Percentiles rank a stretch among this genome's conserved stretches.
Evolutionary conservation across 1,284 basidiomycete genomes (phyloP).

Genomic region (Trametes pubescens): DNA sequence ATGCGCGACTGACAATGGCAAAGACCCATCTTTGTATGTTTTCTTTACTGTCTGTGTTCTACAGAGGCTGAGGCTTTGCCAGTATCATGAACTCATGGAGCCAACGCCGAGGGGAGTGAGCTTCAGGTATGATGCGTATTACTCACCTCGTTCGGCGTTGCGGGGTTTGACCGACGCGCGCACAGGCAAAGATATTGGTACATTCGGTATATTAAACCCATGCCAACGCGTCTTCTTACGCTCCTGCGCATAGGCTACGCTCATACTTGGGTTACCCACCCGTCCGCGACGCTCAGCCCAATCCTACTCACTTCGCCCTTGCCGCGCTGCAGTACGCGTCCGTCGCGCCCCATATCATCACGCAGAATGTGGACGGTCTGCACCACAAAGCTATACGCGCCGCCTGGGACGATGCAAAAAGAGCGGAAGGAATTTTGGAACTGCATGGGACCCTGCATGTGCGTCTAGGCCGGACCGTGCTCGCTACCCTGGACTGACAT

Average conservation of each 20-base stretch:
- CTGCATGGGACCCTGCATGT: conserved; percentile 91
- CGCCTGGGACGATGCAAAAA: conserved; percentile 46
- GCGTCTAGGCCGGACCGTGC: conserved; percentile 31
- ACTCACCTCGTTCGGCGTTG: background rate
- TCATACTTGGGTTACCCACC: conserved; percentile 87
- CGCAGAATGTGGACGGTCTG: conserved; percentile 93
- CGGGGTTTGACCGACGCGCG: conserved; percentile 2
- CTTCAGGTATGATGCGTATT: conserved; percentile 60
- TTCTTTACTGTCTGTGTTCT: conserved; percentile 4
- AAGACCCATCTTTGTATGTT: conserved; percentile 37
- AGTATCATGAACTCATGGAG: conserved; percentile 87
- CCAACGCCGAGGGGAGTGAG: conserved; percentile 67
- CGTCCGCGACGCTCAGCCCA: conserved; percentile 81
- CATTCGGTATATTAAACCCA: conserved; percentile 17
- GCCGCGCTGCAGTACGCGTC: conserved; percentile 81
- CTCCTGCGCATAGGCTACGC: conserved; percentile 66
- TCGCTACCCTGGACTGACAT: background rate
- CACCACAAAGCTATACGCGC: conserved; percentile 76
- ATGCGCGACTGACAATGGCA: conserved; percentile 63
- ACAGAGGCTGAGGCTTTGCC: conserved; percentile 21
- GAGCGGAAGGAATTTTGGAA: conserved; percentile 71
- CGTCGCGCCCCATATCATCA: conserved; percentile 74
- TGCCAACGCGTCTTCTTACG: no score
- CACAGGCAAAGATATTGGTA: conserved; percentile 80
- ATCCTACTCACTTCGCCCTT: conserved; percentile 87